A percentile compares a stretch with the other conserved stretches of the same genome.
Conservation (phyloP, 2,329 filamentous ascomycete species). For the Sarocladium oryzae region DNA sequence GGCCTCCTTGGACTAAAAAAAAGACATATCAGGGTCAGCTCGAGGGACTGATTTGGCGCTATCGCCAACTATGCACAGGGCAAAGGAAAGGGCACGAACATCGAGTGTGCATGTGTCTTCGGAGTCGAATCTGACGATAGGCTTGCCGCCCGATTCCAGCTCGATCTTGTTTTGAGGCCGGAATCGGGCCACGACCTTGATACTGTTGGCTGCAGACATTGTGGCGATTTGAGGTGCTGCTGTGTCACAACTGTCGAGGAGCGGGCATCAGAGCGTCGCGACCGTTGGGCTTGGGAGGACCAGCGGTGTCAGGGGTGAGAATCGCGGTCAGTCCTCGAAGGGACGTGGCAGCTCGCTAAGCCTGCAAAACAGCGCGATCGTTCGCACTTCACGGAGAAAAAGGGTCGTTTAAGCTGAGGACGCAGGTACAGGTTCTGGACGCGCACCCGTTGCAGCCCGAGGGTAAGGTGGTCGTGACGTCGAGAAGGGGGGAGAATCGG, state of each 20-base stretch:
- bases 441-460: constrained; percentile 3
- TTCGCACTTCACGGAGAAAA: too few species aligned
- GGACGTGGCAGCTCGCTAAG: neutral
- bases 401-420: too few species aligned
- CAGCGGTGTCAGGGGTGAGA: constrained; percentile 5
- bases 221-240: constrained; percentile 18
- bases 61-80: neutral
- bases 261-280: constrained; percentile 6
- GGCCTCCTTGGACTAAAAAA: constrained; percentile 68
- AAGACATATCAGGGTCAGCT: constrained; percentile 20
- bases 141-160: constrained; percentile 80
- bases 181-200: constrained; percentile 95
- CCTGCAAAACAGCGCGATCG: neutral
- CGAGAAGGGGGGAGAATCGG: constrained; percentile 1
- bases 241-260: neutral
- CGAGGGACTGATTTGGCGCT: neutral
- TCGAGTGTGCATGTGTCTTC: constrained; percentile 84
- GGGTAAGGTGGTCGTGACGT: constrained; percentile 1
- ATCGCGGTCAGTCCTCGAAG: neutral
- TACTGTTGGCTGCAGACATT: constrained; percentile 57
- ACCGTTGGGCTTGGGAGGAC: neutral
- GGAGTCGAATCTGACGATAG: constrained; percentile 82
- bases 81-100: constrained; percentile 47
- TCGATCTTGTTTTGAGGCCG: constrained; percentile 95
- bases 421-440: too few species aligned